Evolutionary conservation across 768 basidiomycete species (phyloP).

Genomic region (Rhizopogon vesiculosus): DNA sequence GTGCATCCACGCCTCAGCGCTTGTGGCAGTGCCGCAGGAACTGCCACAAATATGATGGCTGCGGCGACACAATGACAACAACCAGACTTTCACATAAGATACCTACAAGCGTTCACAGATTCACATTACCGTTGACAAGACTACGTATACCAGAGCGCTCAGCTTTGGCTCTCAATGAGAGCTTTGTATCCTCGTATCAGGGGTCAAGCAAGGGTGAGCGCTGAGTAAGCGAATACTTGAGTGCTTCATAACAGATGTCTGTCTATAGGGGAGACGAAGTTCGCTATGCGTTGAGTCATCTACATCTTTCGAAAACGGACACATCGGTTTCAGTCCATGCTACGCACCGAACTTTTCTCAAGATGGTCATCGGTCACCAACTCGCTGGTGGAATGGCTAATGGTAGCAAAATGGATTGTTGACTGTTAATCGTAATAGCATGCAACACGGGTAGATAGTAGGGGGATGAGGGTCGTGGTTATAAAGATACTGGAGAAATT

Average conservation of each 20-base stretch:
- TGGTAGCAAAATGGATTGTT: background rate
- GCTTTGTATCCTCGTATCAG: too few relatives aligned
- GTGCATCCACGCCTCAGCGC: constrained; percentile 2
- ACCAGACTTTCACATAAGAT: too few relatives aligned
- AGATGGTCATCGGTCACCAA: background rate
- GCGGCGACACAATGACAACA: too few relatives aligned
- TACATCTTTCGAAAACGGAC: background rate
- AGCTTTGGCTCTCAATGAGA: too few relatives aligned
- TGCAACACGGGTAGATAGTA: background rate
- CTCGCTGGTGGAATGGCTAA: background rate
- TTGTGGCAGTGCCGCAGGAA: background rate
- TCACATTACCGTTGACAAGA: too few relatives aligned
- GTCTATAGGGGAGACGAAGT: too few relatives aligned
- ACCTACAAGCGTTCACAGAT: too few relatives aligned
- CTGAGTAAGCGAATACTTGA: too few relatives aligned
- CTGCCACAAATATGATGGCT: background rate
- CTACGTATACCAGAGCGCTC: too few relatives aligned
- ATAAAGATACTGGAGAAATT: background rate
- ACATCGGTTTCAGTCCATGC: background rate
- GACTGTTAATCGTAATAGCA: background rate
- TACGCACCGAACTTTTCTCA: background rate
- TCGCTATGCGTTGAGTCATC: too few relatives aligned
- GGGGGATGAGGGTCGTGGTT: background rate
- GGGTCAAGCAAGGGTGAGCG: too few relatives aligned
- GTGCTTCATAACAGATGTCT: too few relatives aligned